Conservation (phyloP, 352 stramenopile genomes). For the Elongisporangium prolatum region DNA sequence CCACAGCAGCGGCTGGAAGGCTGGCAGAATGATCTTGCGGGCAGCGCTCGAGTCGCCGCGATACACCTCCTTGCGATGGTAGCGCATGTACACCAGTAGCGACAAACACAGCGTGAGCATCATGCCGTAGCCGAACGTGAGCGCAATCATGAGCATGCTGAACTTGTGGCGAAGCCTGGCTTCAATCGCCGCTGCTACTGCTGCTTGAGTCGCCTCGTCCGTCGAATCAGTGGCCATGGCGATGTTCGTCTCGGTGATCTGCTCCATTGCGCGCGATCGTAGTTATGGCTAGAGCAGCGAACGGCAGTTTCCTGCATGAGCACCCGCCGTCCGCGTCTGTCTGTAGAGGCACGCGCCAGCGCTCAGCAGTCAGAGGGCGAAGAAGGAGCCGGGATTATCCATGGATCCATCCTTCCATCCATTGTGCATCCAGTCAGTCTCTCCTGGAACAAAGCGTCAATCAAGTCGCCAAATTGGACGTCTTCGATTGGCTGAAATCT, state of each 20-base stretch:
- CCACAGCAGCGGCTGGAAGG: slow-evolving; percentile 68
- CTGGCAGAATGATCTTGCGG: slow-evolving; percentile 57
- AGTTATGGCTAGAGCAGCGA: background rate
- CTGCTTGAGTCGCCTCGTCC: background rate
- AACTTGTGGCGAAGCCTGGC: slow-evolving; percentile 1
- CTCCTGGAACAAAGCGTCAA: background rate
- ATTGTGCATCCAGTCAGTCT: background rate
- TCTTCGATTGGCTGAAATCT: background rate
- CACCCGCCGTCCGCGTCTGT: background rate
- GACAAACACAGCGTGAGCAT: slow-evolving; percentile 38
- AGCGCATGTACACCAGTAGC: slow-evolving; percentile 48
- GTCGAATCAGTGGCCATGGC: background rate
- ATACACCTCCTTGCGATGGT: slow-evolving; percentile 44
- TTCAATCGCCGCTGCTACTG: background rate
- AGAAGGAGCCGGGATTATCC: background rate
- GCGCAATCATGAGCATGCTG: slow-evolving; percentile 24
- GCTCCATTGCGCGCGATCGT: background rate
- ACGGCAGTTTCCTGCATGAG: background rate
- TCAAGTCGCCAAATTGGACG: background rate
- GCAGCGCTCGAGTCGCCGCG: slow-evolving; percentile 45
- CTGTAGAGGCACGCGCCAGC: background rate
- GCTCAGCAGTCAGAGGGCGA: background rate
- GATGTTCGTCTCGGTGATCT: background rate
- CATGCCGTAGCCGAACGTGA: slow-evolving; percentile 33
- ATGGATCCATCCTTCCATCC: background rate